A percentile compares a stretch with the other conserved stretches of the same genome.
Conservation (phyloP, 495 filamentous ascomycete genomes). For the Penicillium fimorum region DNA sequence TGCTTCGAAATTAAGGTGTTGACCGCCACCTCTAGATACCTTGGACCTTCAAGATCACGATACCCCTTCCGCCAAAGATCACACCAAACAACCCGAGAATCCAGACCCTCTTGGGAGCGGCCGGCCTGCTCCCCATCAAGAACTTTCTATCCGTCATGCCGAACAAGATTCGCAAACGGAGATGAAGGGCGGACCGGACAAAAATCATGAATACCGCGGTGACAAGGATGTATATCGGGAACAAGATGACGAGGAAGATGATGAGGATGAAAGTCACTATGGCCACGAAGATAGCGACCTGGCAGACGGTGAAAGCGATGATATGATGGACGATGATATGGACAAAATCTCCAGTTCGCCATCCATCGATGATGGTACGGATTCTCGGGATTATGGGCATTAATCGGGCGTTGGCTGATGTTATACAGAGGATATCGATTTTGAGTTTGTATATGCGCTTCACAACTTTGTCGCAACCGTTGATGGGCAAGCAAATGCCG, state of each 20-base stretch:
- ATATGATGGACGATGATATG: constrained; percentile 82
- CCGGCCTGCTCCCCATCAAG: constrained; percentile 77
- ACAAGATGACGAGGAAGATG: constrained; percentile 35
- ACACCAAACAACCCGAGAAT: constrained; percentile 55
- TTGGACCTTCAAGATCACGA: constrained; percentile 88
- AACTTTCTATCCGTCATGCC: constrained; percentile 74
- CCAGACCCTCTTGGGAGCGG: constrained; percentile 53
- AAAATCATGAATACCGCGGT: constrained; percentile 48
- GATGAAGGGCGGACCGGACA: constrained; percentile 49
- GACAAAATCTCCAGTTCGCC: constrained; percentile 98
- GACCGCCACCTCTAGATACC: constrained; percentile 62
- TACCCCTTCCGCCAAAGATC: constrained; percentile 79
- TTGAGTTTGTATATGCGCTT: constrained; percentile 97
- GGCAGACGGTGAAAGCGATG: constrained; percentile 71
- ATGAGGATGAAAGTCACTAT: constrained; percentile 49
- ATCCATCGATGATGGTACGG: constrained; percentile 98
- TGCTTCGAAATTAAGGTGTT: constrained; percentile 15
- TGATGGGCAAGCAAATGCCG: constrained; percentile 96
- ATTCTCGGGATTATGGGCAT: constrained; percentile 12
- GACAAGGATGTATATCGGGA: constrained; percentile 46
- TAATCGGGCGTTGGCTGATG: constrained; percentile 54
- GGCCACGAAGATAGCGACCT: constrained; percentile 62
- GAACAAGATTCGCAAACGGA: constrained; percentile 72
- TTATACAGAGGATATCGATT: constrained; percentile 94
- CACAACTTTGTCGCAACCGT: constrained; percentile 98